Percentiles rank a stretch among this genome's conserved stretches.
Conservation (phyloP, 768 basidiomycete species). For the Paxillus rubicundulus region DNA sequence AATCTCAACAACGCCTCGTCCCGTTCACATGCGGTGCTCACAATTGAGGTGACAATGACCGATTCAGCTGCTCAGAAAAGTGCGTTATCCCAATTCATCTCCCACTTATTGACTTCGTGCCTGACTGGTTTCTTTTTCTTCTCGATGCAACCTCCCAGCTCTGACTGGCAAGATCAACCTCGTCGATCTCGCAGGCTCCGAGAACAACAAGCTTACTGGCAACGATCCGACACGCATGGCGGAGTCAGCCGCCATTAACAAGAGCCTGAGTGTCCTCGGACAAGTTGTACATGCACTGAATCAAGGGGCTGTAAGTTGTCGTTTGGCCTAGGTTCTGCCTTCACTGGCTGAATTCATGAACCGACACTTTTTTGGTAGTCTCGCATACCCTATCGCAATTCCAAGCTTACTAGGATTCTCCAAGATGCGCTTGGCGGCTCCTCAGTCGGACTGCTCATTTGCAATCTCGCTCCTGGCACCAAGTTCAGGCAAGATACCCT, state of each 20-base stretch:
- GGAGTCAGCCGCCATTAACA: conserved; percentile 88
- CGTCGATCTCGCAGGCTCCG: conserved; percentile 87
- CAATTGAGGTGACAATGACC: conserved; percentile 61
- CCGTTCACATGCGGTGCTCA: conserved; percentile 84
- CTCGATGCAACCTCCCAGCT: conserved; percentile 35
- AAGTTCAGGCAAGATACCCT: conserved; percentile 86
- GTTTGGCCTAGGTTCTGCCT: background rate
- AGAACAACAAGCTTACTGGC: conserved; percentile 90
- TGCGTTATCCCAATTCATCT: conserved; percentile 28
- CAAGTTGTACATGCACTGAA: conserved; percentile 88
- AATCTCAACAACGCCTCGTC: conserved; percentile 83
- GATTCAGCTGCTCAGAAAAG: conserved; percentile 55
- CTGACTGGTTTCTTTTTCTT: background rate
- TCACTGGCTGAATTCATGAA: background rate
- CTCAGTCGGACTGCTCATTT: conserved; percentile 77
- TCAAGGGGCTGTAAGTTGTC: conserved; percentile 52
- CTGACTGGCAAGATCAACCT: conserved; percentile 78
- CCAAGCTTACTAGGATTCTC: conserved; percentile 83
- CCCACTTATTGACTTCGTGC: rapidly evolving
- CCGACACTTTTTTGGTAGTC: conserved; percentile 38
- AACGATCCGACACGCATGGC: conserved; percentile 86
- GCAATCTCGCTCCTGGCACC: conserved; percentile 79
- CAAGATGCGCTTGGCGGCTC: conserved; percentile 88
- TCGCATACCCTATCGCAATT: conserved; percentile 87
- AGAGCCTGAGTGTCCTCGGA: conserved; percentile 80